Percentiles rank a stretch among this genome's conserved stretches.
phyloP scores from a whole-genome alignment of 1,284 basidiomycete genomes.

The Gomphus sp. region DNA sequence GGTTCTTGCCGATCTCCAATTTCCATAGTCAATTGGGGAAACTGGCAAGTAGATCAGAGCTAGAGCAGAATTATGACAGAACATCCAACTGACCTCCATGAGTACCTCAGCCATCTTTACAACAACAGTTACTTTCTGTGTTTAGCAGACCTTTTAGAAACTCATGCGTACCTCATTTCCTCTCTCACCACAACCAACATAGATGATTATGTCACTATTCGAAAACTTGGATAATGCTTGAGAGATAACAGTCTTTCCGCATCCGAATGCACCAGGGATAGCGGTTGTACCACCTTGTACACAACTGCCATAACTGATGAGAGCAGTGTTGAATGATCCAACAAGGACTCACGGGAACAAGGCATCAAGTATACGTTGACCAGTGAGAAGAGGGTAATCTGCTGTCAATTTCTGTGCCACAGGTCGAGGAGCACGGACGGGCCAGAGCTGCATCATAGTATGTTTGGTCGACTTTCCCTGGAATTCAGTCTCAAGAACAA shows the following conservation, averaged over 20 bases:
- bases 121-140: background rate
- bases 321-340: background rate
- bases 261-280: conserved; percentile 98
- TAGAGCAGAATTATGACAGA: conserved; percentile 2
- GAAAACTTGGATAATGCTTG: conserved; percentile 98
- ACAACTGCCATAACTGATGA: conserved; percentile 41
- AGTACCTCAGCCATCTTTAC: conserved; percentile 94
- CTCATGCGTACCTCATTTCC: conserved; percentile 65
- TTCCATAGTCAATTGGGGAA: conserved; percentile 92
- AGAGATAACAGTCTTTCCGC: conserved; percentile 95
- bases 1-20: conserved; percentile 91
- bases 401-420: conserved; percentile 93
- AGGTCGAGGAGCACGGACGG: conserved; percentile 95
- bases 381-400: conserved; percentile 88
- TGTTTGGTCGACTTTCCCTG: conserved; percentile 92
- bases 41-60: conserved; percentile 47
- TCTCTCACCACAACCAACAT: conserved; percentile 95
- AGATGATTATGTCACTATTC: conserved; percentile 99
- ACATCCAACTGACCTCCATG: conserved; percentile 59
- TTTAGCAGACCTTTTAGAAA: background rate
- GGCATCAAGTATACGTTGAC: conserved; percentile 95
- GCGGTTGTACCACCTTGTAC: conserved; percentile 99
- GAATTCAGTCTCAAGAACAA: conserved; percentile 96
- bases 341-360: conserved; percentile 78
- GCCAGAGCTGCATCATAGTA: conserved; percentile 98